These are phyloP conservation scores for Ligustrum vulgare DNA, from an alignment of 257 asterid species.

Conservation along the genomic window DNA sequence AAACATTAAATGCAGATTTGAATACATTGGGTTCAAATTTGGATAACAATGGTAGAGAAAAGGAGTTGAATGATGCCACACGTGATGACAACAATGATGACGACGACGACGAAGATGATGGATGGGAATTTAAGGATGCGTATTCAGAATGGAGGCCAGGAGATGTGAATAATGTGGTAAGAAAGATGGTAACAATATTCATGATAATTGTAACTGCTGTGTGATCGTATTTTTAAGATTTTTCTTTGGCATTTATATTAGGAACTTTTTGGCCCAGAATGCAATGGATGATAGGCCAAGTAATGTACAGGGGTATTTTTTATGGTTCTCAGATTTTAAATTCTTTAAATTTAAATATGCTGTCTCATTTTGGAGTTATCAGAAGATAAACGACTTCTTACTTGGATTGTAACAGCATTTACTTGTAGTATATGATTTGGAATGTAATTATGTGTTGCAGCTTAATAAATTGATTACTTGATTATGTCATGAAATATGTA, in stretches of 20 bases:
- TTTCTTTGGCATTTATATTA: conserved; percentile 16
- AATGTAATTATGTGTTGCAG: not conserved
- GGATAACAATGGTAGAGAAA: conserved; percentile 28
- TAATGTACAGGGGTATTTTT: conserved; percentile 11
- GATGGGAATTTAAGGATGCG: conserved; percentile 82
- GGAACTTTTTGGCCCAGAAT: conserved; percentile 15
- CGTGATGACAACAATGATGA: conserved; percentile 27
- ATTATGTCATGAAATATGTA: not conserved
- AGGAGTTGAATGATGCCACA: conserved; percentile 14
- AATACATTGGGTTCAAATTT: conserved; percentile 27
- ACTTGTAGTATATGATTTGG: conserved; percentile 7
- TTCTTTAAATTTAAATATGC: not conserved
- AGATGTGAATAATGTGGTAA: conserved; percentile 44
- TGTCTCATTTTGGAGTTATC: not conserved
- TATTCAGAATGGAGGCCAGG: conserved; percentile 32
- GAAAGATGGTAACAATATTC: conserved; percentile 16
- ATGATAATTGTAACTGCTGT: conserved; percentile 6
- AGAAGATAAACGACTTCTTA: not conserved
- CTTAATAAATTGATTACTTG: conserved; percentile 9
- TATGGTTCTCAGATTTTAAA: not conserved
- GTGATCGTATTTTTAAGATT: not conserved
- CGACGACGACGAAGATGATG: conserved; percentile 46
- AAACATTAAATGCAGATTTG: conserved; percentile 22
- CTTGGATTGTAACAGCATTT: conserved; percentile 1
- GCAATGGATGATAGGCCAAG: conserved; percentile 12